Percentiles rank a stretch among this genome's conserved stretches.
These are phyloP conservation scores for Penicillium atrosanguineum DNA, from an alignment of 495 filamentous ascomycete genomes.

Conservation along the genomic window DNA sequence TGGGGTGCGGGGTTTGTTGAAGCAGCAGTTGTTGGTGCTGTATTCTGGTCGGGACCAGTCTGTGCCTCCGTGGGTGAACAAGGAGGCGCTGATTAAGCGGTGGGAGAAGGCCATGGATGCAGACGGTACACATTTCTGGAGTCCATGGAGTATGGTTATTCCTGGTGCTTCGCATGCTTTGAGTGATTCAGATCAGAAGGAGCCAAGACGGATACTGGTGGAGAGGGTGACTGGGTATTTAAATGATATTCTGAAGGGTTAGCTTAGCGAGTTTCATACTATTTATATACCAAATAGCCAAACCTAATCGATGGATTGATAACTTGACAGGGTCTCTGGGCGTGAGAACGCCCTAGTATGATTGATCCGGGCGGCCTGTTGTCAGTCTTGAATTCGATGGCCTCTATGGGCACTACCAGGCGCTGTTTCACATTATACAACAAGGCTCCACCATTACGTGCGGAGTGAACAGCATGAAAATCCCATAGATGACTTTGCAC, in stretches of 20 bases:
- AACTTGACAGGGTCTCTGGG: too few species aligned
- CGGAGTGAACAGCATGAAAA: too few species aligned
- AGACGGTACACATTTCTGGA: constrained; percentile 31
- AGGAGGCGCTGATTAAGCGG: constrained; percentile 54
- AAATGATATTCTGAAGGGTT: constrained; percentile 18
- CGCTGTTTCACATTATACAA: too few species aligned
- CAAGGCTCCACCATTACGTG: too few species aligned
- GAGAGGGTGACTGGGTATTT: constrained; percentile 34
- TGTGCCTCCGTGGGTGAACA: constrained; percentile 63
- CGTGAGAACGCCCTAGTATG: too few species aligned
- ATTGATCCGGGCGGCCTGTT: too few species aligned
- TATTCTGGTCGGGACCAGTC: constrained; percentile 70
- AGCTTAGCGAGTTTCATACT: neutral
- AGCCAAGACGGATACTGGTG: constrained; percentile 38
- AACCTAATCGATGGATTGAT: too few species aligned
- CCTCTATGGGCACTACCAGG: too few species aligned
- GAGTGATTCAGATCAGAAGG: constrained; percentile 45
- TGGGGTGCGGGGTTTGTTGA: constrained; percentile 49
- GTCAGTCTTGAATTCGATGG: too few species aligned
- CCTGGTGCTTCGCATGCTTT: constrained; percentile 46
- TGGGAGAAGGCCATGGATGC: constrained; percentile 61
- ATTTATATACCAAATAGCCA: constrained; percentile 31
- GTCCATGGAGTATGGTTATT: constrained; percentile 40
- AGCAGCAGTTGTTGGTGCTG: constrained; percentile 46
- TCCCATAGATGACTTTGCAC: too few species aligned